phyloP scores from a whole-genome alignment of 2,329 filamentous ascomycete genomes.

The Incumbomyces delicatus region DNA sequence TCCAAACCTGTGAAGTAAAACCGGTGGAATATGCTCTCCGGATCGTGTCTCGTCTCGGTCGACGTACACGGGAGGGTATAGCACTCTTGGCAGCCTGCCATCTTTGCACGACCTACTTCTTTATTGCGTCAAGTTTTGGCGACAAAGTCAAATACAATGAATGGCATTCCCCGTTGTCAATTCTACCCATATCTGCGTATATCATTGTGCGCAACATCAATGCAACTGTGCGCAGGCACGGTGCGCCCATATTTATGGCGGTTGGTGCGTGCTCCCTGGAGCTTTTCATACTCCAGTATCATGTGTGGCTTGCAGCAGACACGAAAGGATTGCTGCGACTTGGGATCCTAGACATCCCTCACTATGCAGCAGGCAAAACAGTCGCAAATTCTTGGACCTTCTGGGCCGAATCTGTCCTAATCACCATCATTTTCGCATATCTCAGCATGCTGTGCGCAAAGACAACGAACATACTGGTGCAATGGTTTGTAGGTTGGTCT shows the following conservation, averaged over 20 bases:
- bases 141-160: conserved; percentile 39
- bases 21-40: too few relatives aligned
- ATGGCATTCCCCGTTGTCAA: conserved; percentile 45
- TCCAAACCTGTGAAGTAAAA: neutral
- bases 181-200: conserved; percentile 45
- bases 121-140: conserved; percentile 24
- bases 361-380: neutral
- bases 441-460: conserved; percentile 29
- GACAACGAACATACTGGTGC: conserved; percentile 16
- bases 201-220: conserved; percentile 44
- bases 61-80: too few relatives aligned
- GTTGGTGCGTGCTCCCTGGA: conserved; percentile 50
- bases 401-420: conserved; percentile 25
- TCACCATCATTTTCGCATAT: conserved; percentile 37
- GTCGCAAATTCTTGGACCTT: conserved; percentile 4
- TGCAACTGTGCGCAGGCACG: conserved; percentile 31
- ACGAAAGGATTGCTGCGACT: conserved; percentile 41
- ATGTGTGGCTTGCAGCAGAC: conserved; percentile 53
- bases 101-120: conserved; percentile 27
- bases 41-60: too few relatives aligned
- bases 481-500: neutral
- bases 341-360: conserved; percentile 17
- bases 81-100: conserved; percentile 7
- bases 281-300: conserved; percentile 51
- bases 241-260: conserved; percentile 42